Evolutionary conservation across 305 asterid species (phyloP).

Genomic region (Solanum hybrid): DNA sequence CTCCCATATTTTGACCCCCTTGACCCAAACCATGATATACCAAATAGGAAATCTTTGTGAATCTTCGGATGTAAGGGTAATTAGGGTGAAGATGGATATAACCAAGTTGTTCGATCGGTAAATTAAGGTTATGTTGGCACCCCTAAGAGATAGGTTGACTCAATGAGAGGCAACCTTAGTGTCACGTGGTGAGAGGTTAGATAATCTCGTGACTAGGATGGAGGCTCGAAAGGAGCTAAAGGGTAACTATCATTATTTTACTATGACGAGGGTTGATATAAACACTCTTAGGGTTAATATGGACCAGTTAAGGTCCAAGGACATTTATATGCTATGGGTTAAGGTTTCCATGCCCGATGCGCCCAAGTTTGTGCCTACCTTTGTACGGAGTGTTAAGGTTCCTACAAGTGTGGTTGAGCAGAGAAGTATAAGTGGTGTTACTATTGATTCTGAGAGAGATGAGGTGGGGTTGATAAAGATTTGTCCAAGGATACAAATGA

Average conservation of each 20-base stretch:
- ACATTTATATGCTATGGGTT: background rate
- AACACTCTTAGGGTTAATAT: background rate
- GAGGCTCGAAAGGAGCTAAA: background rate
- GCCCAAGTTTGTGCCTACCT: background rate
- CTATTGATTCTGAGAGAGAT: background rate
- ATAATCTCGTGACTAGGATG: no score
- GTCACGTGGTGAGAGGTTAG: background rate
- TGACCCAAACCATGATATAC: background rate
- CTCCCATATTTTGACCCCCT: background rate
- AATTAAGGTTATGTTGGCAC: background rate
- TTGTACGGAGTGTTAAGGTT: fast-evolving
- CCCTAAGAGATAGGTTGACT: background rate
- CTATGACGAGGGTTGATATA: background rate
- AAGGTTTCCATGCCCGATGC: background rate
- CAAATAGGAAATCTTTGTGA: background rate
- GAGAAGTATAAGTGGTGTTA: background rate
- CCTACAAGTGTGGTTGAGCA: background rate
- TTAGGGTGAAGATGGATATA: background rate
- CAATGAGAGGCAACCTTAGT: background rate
- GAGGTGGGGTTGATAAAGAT: no score
- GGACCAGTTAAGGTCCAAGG: background rate
- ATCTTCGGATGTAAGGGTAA: background rate
- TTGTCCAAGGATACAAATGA: no score
- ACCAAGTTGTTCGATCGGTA: background rate
- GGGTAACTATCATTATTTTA: background rate